phyloP scores from a whole-genome alignment of 306 rosid genomes.

The Chamaecrista fasciculata region DNA sequence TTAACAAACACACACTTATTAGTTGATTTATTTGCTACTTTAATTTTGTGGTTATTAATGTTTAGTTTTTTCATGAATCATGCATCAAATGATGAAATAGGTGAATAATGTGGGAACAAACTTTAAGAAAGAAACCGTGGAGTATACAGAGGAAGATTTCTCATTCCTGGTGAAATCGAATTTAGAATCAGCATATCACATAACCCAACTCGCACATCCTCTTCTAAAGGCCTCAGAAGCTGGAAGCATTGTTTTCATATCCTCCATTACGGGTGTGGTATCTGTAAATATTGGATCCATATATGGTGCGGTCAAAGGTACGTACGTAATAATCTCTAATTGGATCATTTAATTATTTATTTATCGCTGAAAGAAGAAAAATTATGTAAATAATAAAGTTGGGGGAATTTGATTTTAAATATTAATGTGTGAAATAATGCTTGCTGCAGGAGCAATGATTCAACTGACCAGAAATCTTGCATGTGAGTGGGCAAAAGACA shows the following conservation, averaged over 20 bases:
- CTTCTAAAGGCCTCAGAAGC: neutral
- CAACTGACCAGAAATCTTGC: no score
- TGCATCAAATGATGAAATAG: neutral
- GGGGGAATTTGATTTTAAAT: no score
- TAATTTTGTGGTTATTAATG: no score
- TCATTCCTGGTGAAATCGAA: neutral
- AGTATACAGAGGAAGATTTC: neutral
- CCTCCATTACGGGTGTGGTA: neutral
- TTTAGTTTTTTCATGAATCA: no score
- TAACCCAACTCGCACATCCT: constrained; percentile 6
- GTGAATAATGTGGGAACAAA: neutral
- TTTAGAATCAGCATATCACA: neutral
- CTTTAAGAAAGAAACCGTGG: neutral
- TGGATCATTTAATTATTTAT: no score
- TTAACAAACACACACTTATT: neutral
- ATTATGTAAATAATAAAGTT: no score
- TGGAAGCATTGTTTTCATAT: constrained; percentile 18
- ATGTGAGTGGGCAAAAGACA: no score
- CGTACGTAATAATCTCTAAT: no score
- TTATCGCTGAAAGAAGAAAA: no score
- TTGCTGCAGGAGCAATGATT: no score
- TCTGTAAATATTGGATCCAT: neutral
- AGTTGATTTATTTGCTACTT: no score
- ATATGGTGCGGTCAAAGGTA: constrained; percentile 33
- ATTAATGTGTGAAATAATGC: no score